Evolutionary conservation across 2,329 filamentous ascomycete genomes (phyloP).

Genomic region (Pyrenophora teres): DNA sequence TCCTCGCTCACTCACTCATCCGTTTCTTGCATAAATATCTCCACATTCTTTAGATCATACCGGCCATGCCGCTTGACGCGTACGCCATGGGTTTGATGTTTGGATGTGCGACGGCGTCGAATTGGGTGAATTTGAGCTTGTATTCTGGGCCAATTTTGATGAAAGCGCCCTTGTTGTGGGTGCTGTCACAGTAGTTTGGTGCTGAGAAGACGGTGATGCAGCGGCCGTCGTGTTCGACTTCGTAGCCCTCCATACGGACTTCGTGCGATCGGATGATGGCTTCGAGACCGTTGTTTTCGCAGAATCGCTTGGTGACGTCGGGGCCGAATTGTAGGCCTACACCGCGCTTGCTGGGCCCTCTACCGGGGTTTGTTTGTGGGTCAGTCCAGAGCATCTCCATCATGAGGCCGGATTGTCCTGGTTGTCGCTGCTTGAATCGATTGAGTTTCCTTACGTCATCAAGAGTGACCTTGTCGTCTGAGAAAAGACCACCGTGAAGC

Average conservation of each 20-base stretch:
- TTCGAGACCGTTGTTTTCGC: slow-evolving; percentile 91
- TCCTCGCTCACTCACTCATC: too few species aligned
- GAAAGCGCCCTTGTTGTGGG: slow-evolving; percentile 96
- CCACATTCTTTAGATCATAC: slow-evolving; percentile 63
- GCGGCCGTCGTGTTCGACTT: slow-evolving; percentile 92
- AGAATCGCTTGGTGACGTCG: slow-evolving; percentile 94
- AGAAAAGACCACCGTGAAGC: slow-evolving; percentile 93
- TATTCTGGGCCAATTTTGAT: slow-evolving; percentile 95
- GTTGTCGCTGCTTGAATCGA: slow-evolving; percentile 87
- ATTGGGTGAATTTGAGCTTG: slow-evolving; percentile 89
- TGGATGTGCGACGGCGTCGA: slow-evolving; percentile 95
- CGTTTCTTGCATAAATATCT: neutral
- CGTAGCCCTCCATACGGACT: slow-evolving; percentile 98
- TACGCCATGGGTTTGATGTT: slow-evolving; percentile 94
- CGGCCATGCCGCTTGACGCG: slow-evolving; percentile 78
- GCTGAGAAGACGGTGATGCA: slow-evolving; percentile 99
- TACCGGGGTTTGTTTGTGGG: slow-evolving; percentile 81
- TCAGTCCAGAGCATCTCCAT: slow-evolving; percentile 99
- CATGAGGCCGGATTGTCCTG: slow-evolving; percentile 93
- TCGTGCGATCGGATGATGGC: slow-evolving; percentile 97
- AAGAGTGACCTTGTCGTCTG: slow-evolving; percentile 87
- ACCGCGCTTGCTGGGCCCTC: slow-evolving; percentile 93
- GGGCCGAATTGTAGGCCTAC: slow-evolving; percentile 97
- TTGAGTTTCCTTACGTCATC: slow-evolving; percentile 94
- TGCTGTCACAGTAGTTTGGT: slow-evolving; percentile 95